A percentile compares a stretch with the other conserved stretches of the same genome.
These are phyloP conservation scores for Bjerkandera adusta DNA, from an alignment of 1,284 basidiomycete genomes.

Conservation along the genomic window DNA sequence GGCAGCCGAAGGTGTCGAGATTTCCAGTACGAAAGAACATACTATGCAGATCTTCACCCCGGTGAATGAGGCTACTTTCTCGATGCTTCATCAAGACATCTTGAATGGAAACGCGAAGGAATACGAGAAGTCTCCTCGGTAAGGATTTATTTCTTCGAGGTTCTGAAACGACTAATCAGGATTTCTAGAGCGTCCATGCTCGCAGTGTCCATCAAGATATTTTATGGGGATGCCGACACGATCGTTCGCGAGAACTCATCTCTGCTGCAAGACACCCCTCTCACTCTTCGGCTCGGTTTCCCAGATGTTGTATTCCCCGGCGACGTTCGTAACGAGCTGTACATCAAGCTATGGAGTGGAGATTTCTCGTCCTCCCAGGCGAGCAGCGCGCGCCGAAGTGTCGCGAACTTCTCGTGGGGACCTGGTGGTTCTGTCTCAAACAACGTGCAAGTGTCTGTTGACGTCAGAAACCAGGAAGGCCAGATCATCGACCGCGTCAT, in stretches of 20 bases:
- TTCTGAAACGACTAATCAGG: not conserved
- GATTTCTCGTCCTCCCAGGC: conserved; percentile 65
- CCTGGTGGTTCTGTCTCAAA: conserved; percentile 50
- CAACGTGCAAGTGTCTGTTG: conserved; percentile 89
- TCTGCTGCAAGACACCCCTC: conserved; percentile 79
- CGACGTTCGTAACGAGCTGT: conserved; percentile 90
- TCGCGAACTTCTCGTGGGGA: conserved; percentile 59
- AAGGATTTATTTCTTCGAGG: conserved; percentile 24
- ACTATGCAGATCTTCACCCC: conserved; percentile 90
- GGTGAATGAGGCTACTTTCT: conserved; percentile 82
- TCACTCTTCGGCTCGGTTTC: conserved; percentile 90
- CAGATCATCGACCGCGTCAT: conserved; percentile 73
- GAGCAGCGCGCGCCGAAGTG: conserved; percentile 53
- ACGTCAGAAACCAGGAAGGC: conserved; percentile 82
- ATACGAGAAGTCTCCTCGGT: conserved; percentile 85
- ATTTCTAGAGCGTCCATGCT: conserved; percentile 75
- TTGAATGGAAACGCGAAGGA: conserved; percentile 79
- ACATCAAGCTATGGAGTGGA: conserved; percentile 92
- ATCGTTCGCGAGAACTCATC: conserved; percentile 86
- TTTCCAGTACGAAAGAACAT: conserved; percentile 68
- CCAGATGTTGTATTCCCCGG: conserved; percentile 96
- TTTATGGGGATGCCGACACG: conserved; percentile 77
- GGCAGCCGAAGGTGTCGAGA: conserved; percentile 57
- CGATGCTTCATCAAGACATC: conserved; percentile 94
- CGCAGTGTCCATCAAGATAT: conserved; percentile 87